phyloP scores from a whole-genome alignment of 441 rosid species.

The Adansonia grandidieri region DNA sequence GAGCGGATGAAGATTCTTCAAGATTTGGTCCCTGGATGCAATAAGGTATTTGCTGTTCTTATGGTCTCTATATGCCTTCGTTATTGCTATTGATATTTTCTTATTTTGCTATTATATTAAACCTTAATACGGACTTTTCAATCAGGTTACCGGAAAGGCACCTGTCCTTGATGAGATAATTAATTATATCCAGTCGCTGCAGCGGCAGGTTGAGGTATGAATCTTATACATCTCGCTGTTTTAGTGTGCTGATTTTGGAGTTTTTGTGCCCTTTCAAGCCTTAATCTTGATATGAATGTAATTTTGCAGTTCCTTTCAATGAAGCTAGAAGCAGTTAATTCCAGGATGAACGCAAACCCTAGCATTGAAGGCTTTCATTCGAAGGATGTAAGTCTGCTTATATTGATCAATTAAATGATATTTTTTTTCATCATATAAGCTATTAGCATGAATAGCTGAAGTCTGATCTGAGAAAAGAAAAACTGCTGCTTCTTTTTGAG shows the following conservation, averaged over 20 bases:
- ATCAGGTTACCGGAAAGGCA: constrained; percentile 76
- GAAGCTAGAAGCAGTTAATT: constrained; percentile 73
- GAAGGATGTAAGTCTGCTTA: constrained; percentile 53
- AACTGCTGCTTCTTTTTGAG: not conserved
- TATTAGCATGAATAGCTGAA: constrained; percentile 3
- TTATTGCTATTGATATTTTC: not conserved
- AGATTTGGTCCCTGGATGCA: constrained; percentile 75
- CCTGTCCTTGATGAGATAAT: constrained; percentile 78
- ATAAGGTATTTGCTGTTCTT: constrained; percentile 48
- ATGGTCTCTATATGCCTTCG: not conserved
- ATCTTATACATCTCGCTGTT: not conserved
- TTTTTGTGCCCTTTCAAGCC: not conserved
- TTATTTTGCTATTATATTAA: not conserved
- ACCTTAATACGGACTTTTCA: not conserved
- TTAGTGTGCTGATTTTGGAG: not conserved
- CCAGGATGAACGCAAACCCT: constrained; percentile 22
- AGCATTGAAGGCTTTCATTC: constrained; percentile 34
- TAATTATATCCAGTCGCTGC: constrained; percentile 72
- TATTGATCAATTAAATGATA: not conserved
- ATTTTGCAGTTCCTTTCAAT: constrained; percentile 64
- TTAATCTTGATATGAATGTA: constrained; percentile 4
- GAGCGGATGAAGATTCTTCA: constrained; percentile 78
- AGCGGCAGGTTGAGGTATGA: constrained; percentile 70
- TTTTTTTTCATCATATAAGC: not conserved
- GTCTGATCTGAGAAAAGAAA: not conserved